phyloP scores from a whole-genome alignment of 1,139 yeast species.

The Kodamaea fungicola region DNA sequence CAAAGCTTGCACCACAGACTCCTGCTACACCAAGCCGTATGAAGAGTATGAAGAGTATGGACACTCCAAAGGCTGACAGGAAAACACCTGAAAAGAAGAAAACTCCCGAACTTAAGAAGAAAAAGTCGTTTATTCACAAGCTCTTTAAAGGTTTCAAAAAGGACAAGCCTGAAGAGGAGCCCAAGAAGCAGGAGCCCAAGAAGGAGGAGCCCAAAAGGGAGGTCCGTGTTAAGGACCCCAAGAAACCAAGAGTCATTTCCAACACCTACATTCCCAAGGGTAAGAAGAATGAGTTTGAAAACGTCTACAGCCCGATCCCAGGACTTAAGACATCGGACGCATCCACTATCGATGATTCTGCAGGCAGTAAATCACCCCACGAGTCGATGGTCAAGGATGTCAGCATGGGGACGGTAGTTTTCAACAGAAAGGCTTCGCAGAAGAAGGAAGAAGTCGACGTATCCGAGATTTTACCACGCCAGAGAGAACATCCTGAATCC shows the following conservation, averaged over 20 bases:
- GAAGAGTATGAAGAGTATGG: too few species aligned
- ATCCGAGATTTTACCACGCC: neutral
- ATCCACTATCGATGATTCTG: neutral
- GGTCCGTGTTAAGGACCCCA: neutral
- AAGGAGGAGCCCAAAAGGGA: neutral
- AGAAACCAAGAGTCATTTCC: slow-evolving; percentile 8
- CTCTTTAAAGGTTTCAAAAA: slow-evolving; percentile 16
- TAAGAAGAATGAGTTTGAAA: slow-evolving; percentile 12
- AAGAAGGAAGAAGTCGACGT: neutral
- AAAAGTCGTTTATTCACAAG: slow-evolving; percentile 19
- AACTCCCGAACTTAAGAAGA: slow-evolving; percentile 6
- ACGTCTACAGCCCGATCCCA: slow-evolving; percentile 16
- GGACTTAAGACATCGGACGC: slow-evolving; percentile 11
- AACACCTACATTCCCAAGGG: slow-evolving; percentile 21
- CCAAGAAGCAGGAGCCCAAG: neutral
- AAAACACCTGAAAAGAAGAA: neutral
- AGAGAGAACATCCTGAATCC: neutral
- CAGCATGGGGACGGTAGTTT: neutral
- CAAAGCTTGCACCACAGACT: too few species aligned
- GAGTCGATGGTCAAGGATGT: neutral
- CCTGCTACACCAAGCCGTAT: too few species aligned
- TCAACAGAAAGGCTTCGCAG: neutral
- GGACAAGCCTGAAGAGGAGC: neutral
- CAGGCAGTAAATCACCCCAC: neutral
- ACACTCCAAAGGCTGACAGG: neutral